Base-by-base conservation (phyloP, 140 eudicot genomes). In the Stevia rebaudiana region DNA sequence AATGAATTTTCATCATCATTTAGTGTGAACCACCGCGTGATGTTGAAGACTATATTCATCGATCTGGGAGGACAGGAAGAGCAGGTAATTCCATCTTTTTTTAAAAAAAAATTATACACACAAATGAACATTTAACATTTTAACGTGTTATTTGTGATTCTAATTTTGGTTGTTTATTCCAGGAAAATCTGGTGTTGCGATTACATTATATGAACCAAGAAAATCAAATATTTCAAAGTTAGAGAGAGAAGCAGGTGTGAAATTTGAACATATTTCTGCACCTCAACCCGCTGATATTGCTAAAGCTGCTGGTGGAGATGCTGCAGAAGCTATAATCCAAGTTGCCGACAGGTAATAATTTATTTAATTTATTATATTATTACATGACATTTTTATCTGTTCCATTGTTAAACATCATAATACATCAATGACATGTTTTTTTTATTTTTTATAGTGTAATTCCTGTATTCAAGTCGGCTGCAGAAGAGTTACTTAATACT, bases 251-350 rank as follows among this genome's bases (percentile, higher is more conserved):
- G 86, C 94, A 1, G 97, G 99, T 50, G 94, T 94, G 13, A 88
- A 94, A 48, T 94, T 94, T 48, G 99, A 94, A 64, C 95, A 83
- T 10, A 16, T 86, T 16, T 72, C 94, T 55, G 96, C 98, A 66
- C 96, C 98, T 41, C 98, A 92, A 74, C 98, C 96, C 19, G 78
- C 89, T 21, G 98, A 92, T 76, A 80, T 92, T 76, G 98, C 98
- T 46, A 83, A 88, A 78, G 89, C 95, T 49, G 96, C 98, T 73
- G 95, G 96, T 39, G 71, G 49, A 13, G 98, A 88, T 67, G 96
- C 96, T 4, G 89, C 88, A 17, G 95, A 88, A 74, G 77, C 77
- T 23, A 88, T 92, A 51, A 41, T 70, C 24, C 81, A 75, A 67
- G 81, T 88, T 40, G 76, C 89, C 5, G 84, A 92, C 72, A 85